Base-by-base conservation (phyloP, 202 grass and related monocot species). In the Carex sylvatica region DNA sequence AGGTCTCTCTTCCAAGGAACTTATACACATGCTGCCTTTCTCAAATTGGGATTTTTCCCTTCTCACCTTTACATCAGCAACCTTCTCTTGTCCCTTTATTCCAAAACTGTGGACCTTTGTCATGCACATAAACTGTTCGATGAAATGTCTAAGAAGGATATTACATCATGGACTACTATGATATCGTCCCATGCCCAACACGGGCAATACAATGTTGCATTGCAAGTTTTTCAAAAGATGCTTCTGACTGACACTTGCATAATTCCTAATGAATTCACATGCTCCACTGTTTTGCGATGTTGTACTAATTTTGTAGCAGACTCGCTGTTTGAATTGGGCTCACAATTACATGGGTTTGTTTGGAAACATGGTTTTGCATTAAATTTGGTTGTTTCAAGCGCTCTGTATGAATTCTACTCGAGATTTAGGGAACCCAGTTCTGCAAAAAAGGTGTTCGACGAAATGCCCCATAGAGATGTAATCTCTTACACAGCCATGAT, bases 401-500 rank as follows among this genome's bases (percentile, higher is more conserved):
- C 90, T 63, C 82, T 98, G 62, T 83, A 87, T 19, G 70, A 63
- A 61, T 89, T 92, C 84, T 98, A 98, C 64, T 81, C 79, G 22
- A 54, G 58, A 24, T 14, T 80, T n/a, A 2, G 61, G 20, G 44
- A 52, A 54, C 71, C 85, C 36, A 18, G 46, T 31, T 76, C 81
- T 12, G 90, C 92, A 75, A 7, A 31, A 23, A 87, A 52, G 23
- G 42, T 94, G 80, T 98, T 98, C 78, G 74, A 80, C 47, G 84
- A 84, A 78, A 93, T 90, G 85, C 6, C 65, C 23, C 14, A 30
- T 1, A 86, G 62, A 75, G 92, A 98, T 58, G 87, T 67, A 18
- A 60, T 94, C 78, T 94, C 88, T 40, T 98, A 86, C 83, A 98
- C 95, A 10, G 73, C 79, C 87, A 87, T 98, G 85, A 93, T 98